Conservation (phyloP, 306 rosid species). For the Castanea mollissima region DNA sequence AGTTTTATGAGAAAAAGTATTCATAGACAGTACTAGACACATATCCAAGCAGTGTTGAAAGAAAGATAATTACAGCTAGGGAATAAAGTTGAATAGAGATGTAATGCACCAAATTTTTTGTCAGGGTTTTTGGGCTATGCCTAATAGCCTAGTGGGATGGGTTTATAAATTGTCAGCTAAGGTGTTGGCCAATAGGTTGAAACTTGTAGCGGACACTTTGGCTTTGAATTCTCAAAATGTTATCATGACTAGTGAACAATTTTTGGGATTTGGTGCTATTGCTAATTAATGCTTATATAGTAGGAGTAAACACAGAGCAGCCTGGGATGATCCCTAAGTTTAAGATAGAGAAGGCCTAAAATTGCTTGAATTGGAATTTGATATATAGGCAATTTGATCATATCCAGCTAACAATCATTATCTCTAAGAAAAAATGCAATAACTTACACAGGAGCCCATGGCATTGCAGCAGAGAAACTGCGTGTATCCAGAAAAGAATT, state of each 20-base stretch:
- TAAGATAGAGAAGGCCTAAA: background rate
- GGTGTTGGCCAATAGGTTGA: background rate
- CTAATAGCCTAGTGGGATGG: background rate
- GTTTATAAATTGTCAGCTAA: background rate
- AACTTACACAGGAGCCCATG: constrained; percentile 96
- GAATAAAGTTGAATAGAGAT: background rate
- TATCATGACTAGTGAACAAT: background rate
- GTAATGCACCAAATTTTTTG: background rate
- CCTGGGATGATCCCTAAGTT: background rate
- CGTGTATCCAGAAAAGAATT: constrained; percentile 84
- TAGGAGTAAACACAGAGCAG: background rate
- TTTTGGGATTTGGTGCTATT: background rate
- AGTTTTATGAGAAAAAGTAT: background rate
- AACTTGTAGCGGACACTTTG: background rate
- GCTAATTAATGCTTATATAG: background rate
- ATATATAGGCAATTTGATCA: background rate
- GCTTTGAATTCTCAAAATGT: background rate
- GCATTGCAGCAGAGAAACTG: constrained; percentile 88
- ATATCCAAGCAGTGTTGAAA: background rate
- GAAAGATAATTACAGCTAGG: background rate
- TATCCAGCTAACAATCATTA: constrained; percentile 19
- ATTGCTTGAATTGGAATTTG: background rate
- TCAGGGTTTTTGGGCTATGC: too few relatives aligned
- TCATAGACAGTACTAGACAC: background rate
- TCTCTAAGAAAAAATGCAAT: constrained; percentile 26